Percentiles rank a stretch among this genome's conserved stretches.
Conservation (phyloP, 495 filamentous ascomycete species). For the Elaphomyces granulatus region DNA sequence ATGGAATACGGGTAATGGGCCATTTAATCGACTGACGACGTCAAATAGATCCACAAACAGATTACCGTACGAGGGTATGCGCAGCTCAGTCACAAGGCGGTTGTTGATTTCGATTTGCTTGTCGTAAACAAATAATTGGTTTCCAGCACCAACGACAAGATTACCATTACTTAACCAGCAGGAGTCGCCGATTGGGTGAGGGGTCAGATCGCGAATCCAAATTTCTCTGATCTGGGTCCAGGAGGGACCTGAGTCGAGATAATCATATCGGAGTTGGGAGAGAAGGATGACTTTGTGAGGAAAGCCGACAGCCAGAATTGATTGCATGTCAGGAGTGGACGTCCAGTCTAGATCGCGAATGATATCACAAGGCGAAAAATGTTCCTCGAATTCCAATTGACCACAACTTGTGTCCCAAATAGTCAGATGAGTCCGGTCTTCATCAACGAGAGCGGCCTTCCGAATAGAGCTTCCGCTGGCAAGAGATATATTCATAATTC, state of each 20-base stretch:
- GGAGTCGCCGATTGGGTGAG: constrained; percentile 85
- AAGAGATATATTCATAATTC: constrained; percentile 55
- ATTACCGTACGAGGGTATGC: constrained; percentile 41
- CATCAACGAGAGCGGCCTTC: constrained; percentile 73
- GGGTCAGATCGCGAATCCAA: constrained; percentile 64
- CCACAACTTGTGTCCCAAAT: constrained; percentile 84
- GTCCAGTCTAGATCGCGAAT: constrained; percentile 92
- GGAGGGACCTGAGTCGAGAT: constrained; percentile 74
- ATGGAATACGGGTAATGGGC: constrained; percentile 81
- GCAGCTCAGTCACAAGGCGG: constrained; percentile 47
- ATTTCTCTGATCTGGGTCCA: constrained; percentile 81
- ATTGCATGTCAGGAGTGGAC: constrained; percentile 80
- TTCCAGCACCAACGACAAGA: constrained; percentile 77
- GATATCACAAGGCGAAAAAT: constrained; percentile 54
- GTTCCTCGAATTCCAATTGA: constrained; percentile 66
- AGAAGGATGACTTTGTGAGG: constrained; percentile 68
- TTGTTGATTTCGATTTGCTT: constrained; percentile 52
- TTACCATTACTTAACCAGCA: constrained; percentile 77
- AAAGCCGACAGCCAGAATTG: constrained; percentile 84
- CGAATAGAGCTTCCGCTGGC: constrained; percentile 77
- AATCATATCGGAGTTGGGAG: constrained; percentile 90
- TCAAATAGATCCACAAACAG: constrained; percentile 54
- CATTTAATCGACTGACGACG: constrained; percentile 68
- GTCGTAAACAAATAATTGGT: constrained; percentile 82
- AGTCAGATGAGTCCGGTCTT: constrained; percentile 57